phyloP scores from a whole-genome alignment of 169 alveolate genomes.

The Perkinsus chesapeaki region DNA sequence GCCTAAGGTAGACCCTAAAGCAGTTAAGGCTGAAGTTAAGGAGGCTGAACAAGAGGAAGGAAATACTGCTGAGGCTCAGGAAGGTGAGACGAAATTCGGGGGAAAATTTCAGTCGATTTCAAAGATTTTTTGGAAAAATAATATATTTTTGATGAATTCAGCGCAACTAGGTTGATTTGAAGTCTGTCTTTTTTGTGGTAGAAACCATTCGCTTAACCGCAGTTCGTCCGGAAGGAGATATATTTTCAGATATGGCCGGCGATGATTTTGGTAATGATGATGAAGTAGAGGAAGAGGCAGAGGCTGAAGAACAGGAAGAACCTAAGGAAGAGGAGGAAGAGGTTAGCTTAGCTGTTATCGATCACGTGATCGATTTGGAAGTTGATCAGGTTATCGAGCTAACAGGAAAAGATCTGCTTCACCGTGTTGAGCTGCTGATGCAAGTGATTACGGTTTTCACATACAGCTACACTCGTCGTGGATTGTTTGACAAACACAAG shows the following conservation, averaged over 20 bases:
- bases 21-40: slow-evolving; percentile 18
- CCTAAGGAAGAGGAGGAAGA: slow-evolving; percentile 38
- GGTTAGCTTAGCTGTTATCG: slow-evolving; percentile 38
- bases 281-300: not conserved
- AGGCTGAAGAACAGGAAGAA: slow-evolving; percentile 26
- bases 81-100: not conserved
- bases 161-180: too few species aligned
- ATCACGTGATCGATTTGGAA: slow-evolving; percentile 11
- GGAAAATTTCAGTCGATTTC: too few species aligned
- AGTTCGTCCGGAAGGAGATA: too few species aligned
- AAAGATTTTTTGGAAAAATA: too few species aligned
- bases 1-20: slow-evolving; percentile 50
- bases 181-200: too few species aligned
- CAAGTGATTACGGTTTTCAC: slow-evolving; percentile 77
- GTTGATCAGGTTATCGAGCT: slow-evolving; percentile 57
- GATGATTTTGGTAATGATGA: not conserved
- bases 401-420: slow-evolving; percentile 49
- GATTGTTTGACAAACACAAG: slow-evolving; percentile 86
- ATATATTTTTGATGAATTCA: too few species aligned
- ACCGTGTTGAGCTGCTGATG: slow-evolving; percentile 71
- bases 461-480: slow-evolving; percentile 81
- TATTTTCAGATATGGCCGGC: too few species aligned
- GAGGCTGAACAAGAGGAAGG: slow-evolving; percentile 17
- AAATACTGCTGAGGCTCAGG: not conserved
- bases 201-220: too few species aligned